Percentiles rank a stretch among this genome's conserved stretches.
Evolutionary conservation across 257 asterid species (phyloP).

Genomic region (Solanum commersonii): DNA sequence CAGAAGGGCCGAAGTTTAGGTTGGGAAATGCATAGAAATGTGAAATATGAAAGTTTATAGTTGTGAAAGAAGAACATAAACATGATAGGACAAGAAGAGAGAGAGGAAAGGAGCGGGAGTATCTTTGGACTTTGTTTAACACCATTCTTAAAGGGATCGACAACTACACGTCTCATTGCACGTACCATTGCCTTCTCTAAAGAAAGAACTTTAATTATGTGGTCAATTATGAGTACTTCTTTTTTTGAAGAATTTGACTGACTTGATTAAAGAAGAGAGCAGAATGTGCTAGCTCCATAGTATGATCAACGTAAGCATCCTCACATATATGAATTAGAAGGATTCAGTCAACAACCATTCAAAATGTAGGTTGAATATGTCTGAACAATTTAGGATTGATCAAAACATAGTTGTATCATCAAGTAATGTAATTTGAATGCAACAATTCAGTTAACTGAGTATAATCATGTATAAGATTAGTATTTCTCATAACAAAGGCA

Average conservation of each 20-base stretch:
- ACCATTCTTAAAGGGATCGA: constrained; percentile 62
- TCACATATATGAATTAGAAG: constrained; percentile 18
- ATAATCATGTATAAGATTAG: too few species aligned
- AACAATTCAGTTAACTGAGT: too few species aligned
- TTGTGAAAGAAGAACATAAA: background rate
- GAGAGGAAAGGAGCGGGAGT: background rate
- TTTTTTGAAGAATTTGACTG: background rate
- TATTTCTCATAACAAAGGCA: too few species aligned
- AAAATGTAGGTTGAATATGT: too few species aligned
- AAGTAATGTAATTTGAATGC: too few species aligned
- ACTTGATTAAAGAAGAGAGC: constrained; percentile 25
- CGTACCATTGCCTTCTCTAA: constrained; percentile 58
- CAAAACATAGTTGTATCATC: too few species aligned
- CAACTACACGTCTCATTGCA: constrained; percentile 48
- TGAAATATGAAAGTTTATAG: background rate
- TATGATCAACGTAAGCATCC: constrained; percentile 53
- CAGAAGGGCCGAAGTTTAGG: background rate
- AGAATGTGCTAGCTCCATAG: constrained; percentile 53
- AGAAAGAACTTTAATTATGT: background rate
- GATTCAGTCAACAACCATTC: too few species aligned
- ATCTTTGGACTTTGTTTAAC: constrained; percentile 79
- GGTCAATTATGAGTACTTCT: background rate
- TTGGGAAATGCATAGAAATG: background rate
- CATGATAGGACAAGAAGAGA: too few species aligned
- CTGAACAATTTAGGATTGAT: too few species aligned